phyloP scores from a whole-genome alignment of 164 flowering plant species.

The Stephania japonica region DNA sequence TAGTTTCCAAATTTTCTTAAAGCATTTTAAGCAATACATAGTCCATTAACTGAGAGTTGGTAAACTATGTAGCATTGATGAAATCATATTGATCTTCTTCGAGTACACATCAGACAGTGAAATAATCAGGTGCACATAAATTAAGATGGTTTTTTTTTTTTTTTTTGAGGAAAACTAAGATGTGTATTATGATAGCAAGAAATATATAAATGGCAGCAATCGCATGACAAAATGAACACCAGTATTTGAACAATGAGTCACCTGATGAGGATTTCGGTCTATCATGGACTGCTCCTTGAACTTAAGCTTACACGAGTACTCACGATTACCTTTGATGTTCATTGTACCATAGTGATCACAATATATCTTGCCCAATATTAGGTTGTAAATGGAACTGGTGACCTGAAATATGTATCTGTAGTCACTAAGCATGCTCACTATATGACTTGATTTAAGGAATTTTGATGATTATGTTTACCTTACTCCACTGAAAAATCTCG shows the following conservation, averaged over 20 bases:
- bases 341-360: slow-evolving; percentile 53
- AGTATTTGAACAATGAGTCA: slow-evolving; percentile 5
- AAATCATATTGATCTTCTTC: too few species aligned
- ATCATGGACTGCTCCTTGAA: slow-evolving; percentile 57
- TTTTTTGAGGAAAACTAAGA: too few species aligned
- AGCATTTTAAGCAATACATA: too few species aligned
- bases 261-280: slow-evolving; percentile 58
- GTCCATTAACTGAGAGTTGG: too few species aligned
- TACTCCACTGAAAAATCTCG: slow-evolving; percentile 11
- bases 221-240: neutral
- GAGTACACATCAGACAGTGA: too few species aligned
- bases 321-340: slow-evolving; percentile 40
- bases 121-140: neutral
- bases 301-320: slow-evolving; percentile 44
- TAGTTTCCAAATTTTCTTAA: too few species aligned
- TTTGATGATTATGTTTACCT: slow-evolving; percentile 23
- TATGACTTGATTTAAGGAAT: neutral
- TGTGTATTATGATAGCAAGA: neutral
- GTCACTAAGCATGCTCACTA: neutral
- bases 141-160: too few species aligned
- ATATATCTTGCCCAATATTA: slow-evolving; percentile 46
- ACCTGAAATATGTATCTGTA: slow-evolving; percentile 23
- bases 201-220: neutral
- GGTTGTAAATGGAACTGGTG: slow-evolving; percentile 51
- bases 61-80: too few species aligned